Evolutionary conservation across 2,329 filamentous ascomycete species (phyloP), one percentile per base, ranked within the genome.

Genomic region (Aureobasidium mangrovei): DNA sequence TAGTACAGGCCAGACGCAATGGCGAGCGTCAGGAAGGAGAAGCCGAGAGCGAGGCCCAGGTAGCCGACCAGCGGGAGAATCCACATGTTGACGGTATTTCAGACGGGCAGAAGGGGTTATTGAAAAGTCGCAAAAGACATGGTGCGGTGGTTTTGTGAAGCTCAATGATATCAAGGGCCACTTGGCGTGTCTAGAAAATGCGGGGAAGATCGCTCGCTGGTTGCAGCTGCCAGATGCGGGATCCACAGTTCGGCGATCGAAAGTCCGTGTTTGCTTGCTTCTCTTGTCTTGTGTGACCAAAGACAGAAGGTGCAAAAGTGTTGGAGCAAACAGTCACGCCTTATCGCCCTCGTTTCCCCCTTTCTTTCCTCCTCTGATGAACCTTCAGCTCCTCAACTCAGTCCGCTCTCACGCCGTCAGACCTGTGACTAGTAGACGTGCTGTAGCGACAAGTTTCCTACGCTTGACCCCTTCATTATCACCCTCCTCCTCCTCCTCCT

Each of bases 1-100:
- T 98, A 98, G 75, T 98, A 98, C 28, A 98, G 83, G 36, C 93
- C 93, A n/a, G 90, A 96, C 38, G 93, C 93, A 67, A 98, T 97
- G 55, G 91, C 90, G 58, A 98, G 78, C 24, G 93, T 97, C 61
- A 98, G 77, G 73, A 98, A 97, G 65, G 82, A 83, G 75, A 98
- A 98, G 68, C 91, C 91, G 58, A 95, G 75, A 59, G 90, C 73
- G 62, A 94, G 83, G 65, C 93, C 93, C 33, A 90, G 71, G 67
- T 95, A 96, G 65, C 93, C 93, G 26, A 98, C 76, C 41, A 97
- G 75, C 64, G 91, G 91, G 66, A 98, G 76, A 75, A 98, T 89
- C 89, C 91, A 97, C 93, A 97, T 96, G 60, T 60, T 81, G n/a
- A n/a, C 27, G 27, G 18, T 47, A 12, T 38, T 38, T 38, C 9